Percentiles rank a stretch among this genome's conserved stretches.
These are phyloP conservation scores for Dictyostelium purpureum DNA, from an alignment of 78 protist genomes.

Conservation along the genomic window DNA sequence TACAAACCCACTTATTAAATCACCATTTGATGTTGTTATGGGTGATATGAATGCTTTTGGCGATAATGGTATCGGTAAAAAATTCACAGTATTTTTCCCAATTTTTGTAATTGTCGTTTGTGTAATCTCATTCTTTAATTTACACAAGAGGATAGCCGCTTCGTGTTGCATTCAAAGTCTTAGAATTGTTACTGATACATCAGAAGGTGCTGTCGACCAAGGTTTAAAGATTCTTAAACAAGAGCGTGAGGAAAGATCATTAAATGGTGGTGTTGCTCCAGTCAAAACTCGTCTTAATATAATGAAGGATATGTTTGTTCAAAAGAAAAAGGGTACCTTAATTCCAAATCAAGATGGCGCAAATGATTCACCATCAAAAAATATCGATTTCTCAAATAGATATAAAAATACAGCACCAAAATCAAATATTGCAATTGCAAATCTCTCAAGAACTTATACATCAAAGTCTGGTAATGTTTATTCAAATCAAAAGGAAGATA, in stretches of 20 bases:
- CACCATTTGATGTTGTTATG: slow-evolving; percentile 15
- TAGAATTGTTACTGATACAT: slow-evolving; percentile 38
- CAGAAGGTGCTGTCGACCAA: slow-evolving; percentile 52
- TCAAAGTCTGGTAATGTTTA: slow-evolving; percentile 11
- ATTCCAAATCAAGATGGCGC: slow-evolving; percentile 25
- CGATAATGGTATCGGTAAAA: slow-evolving; percentile 2
- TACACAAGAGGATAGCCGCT: slow-evolving; percentile 46
- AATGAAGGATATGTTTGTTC: slow-evolving; percentile 22
- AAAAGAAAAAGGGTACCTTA: background rate
- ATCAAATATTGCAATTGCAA: background rate
- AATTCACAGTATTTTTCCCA: slow-evolving; percentile 42
- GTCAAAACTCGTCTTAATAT: slow-evolving; percentile 24
- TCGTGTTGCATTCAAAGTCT: slow-evolving; percentile 36
- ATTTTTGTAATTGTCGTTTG: slow-evolving; percentile 41
- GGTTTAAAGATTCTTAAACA: slow-evolving; percentile 41
- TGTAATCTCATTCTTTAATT: slow-evolving; percentile 14
- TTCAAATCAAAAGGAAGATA: background rate
- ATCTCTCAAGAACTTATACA: slow-evolving; percentile 47
- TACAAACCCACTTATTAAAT: background rate
- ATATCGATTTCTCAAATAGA: background rate
- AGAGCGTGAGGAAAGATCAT: slow-evolving; percentile 30
- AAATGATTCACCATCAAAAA: background rate
- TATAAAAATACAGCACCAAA: slow-evolving; percentile 19
- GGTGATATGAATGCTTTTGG: slow-evolving; percentile 63
- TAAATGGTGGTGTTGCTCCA: slow-evolving; percentile 53